Evolutionary conservation across 441 rosid species (phyloP), one percentile per base, ranked within the genome.

Genomic region (Populus trichocarpa): DNA sequence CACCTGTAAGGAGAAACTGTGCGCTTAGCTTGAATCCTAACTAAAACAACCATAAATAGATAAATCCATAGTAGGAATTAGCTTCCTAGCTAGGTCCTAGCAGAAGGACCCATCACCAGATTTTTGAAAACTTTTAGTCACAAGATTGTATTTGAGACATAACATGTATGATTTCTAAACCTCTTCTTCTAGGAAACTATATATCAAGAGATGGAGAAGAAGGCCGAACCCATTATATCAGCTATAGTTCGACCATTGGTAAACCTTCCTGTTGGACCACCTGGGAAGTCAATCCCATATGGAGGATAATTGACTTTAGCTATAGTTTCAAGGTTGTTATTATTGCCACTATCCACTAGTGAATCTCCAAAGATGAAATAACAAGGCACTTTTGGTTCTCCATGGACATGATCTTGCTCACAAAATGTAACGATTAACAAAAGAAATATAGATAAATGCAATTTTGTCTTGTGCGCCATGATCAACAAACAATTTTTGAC

Each of bases 301-400:
- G 87, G 87, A 0, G 16, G 69, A 74, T 83, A 86, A 74, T 86
- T 64, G 33, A 46, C 81, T 70, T 85, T 86, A 6, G 82, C 83
- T 0, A 5, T 1, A 2, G 89, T 85, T 4, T 35, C 25, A 30
- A 86, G 85, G 7, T 77, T 22, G 72, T 88, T 85, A n/a, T 86
- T 88, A 2, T 84, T 86, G 53, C 89, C 90, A 67, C 63, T 75
- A 23, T 88, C 86, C 2, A 72, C 80, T 57, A 85, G 38, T 0
- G 91, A 88, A 65, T 86, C 91, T 66, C 89, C 89, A 16, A 88
- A 86, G 13, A 83, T 82, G 80, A 88, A 88, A 75, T 75, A 85
- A 64, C 91, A 86, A 28, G 88, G 88, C 10, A 85, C 86, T 6
- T 67, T 10, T 12, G 84, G 74, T n/a, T 50, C 66, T 35, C 69